Evolutionary conservation across 202 grass and related monocot species (phyloP).

Genomic region (Schoenoplectus triqueter): DNA sequence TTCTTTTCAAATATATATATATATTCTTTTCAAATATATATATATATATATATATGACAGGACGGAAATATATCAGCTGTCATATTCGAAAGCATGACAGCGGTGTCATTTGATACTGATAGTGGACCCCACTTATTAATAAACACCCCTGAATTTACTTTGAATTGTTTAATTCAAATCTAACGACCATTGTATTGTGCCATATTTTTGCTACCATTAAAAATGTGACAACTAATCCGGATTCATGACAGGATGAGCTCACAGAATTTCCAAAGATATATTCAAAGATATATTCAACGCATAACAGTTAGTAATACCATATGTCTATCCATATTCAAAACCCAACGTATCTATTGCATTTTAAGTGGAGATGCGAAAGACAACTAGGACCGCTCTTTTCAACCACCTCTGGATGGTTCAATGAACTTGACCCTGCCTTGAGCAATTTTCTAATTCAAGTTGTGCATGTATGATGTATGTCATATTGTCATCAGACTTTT

Average conservation of each 20-base stretch:
- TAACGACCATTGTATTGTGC: no score
- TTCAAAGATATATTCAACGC: neutral
- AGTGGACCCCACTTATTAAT: no score
- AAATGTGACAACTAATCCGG: no score
- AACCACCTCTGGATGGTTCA: slow-evolving; percentile 16
- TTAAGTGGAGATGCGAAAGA: neutral
- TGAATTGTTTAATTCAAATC: no score
- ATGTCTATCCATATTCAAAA: neutral
- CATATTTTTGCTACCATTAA: no score
- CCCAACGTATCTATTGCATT: neutral
- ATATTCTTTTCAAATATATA: no score
- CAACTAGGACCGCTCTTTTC: neutral
- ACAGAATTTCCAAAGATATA: neutral
- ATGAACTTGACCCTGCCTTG: neutral
- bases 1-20: no score
- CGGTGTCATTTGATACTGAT: no score
- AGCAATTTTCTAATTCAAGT: slow-evolving; percentile 1
- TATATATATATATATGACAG: neutral
- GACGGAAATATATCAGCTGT: no score
- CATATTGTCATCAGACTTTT: neutral
- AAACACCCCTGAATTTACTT: no score
- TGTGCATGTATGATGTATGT: neutral
- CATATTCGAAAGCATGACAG: no score
- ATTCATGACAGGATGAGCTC: neutral
- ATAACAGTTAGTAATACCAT: neutral